Conservation (phyloP, 345 rosid species). For the Citrus reticulata region DNA sequence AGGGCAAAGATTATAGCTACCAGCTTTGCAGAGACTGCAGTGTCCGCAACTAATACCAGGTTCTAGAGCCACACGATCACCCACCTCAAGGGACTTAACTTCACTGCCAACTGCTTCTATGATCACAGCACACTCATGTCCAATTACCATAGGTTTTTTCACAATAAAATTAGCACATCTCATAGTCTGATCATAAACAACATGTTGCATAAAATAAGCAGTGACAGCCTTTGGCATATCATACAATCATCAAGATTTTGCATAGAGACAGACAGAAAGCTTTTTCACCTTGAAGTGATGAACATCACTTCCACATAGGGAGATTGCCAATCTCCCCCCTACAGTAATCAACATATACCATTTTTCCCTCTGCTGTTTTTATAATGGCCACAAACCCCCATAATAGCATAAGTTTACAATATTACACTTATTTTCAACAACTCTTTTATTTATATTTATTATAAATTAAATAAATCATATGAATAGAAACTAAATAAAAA, state of each 20-base stretch:
- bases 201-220: not conserved
- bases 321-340: no score
- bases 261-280: not conserved
- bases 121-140: slow-evolving; percentile 72
- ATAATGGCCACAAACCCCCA: no score
- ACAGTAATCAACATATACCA: no score
- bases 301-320: slow-evolving; percentile 50
- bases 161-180: slow-evolving; percentile 62
- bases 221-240: not conserved
- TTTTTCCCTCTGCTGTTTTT: no score
- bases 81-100: slow-evolving; percentile 43
- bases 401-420: no score
- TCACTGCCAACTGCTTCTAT: slow-evolving; percentile 55
- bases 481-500: no score
- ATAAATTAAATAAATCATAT: no score
- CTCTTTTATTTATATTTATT: no score
- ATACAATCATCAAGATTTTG: not conserved
- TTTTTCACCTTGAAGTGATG: slow-evolving; percentile 53
- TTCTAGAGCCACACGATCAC: slow-evolving; percentile 62
- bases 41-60: slow-evolving; percentile 58
- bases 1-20: slow-evolving; percentile 61
- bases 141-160: slow-evolving; percentile 69
- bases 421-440: no score
- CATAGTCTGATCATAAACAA: slow-evolving; percentile 36
- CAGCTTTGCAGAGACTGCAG: slow-evolving; percentile 48